A percentile compares a stretch with the other conserved stretches of the same genome.
Conservation (phyloP, 1,139 yeast genomes). For the Sugiyamaella novakii region DNA sequence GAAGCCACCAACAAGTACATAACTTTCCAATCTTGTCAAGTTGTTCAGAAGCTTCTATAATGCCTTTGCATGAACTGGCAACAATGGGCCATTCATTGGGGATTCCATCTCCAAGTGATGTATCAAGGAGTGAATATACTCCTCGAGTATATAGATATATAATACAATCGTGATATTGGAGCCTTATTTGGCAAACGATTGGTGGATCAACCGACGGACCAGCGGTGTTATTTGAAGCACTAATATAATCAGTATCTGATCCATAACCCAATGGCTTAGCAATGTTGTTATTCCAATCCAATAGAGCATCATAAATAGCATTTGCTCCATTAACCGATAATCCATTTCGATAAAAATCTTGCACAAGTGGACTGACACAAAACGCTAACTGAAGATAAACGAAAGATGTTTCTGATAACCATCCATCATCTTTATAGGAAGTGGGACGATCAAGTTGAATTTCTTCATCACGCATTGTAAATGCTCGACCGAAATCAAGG, state of each 20-base stretch:
- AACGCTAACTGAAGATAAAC: conserved; percentile 37
- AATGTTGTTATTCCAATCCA: conserved; percentile 23
- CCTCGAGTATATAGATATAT: conserved; percentile 28
- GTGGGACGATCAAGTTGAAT: conserved; percentile 45
- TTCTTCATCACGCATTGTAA: conserved; percentile 49
- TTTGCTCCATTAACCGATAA: conserved; percentile 23
- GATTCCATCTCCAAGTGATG: conserved; percentile 23
- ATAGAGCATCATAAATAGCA: conserved; percentile 19
- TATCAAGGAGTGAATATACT: conserved; percentile 26
- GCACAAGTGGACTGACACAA: conserved; percentile 29
- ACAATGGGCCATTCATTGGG: conserved; percentile 24
- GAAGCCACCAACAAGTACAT: conserved; percentile 58
- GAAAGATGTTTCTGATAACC: conserved; percentile 56
- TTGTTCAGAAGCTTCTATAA: conserved; percentile 42
- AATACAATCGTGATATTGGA: conserved; percentile 30
- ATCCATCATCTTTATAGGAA: conserved; percentile 50
- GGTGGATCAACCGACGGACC: conserved; percentile 24
- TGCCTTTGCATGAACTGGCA: conserved; percentile 30
- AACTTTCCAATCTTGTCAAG: conserved; percentile 34
- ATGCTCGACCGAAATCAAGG: conserved; percentile 56
- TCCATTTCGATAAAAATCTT: conserved; percentile 30
- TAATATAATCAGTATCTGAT: conserved; percentile 17
- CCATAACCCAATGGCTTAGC: conserved; percentile 18
- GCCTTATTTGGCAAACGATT: conserved; percentile 27
- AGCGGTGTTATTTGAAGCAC: neutral